These are phyloP conservation scores for Helotiales sp. DNA, from an alignment of 2,329 filamentous ascomycete genomes.

Conservation along the genomic window DNA sequence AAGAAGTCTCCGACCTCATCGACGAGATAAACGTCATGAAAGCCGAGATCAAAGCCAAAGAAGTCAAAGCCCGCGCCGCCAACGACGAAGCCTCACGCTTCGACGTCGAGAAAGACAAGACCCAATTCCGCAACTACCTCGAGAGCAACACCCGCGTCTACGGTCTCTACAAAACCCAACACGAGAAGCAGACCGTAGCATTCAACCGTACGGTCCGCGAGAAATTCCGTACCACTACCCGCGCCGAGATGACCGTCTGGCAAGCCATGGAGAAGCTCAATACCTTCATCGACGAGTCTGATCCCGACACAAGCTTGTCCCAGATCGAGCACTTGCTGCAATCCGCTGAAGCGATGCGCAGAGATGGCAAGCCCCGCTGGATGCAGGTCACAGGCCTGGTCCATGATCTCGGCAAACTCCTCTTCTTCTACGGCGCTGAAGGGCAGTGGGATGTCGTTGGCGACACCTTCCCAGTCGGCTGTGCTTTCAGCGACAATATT, in stretches of 20 bases:
- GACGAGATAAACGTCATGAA: conserved; percentile 62
- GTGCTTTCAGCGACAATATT: conserved; percentile 74
- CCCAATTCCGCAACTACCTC: conserved; percentile 81
- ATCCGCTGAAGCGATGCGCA: conserved; percentile 85
- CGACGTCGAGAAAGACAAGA: conserved; percentile 78
- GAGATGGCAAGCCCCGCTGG: conserved; percentile 82
- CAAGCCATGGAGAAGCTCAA: conserved; percentile 92
- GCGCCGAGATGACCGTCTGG: conserved; percentile 81
- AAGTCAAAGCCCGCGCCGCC: conserved; percentile 40
- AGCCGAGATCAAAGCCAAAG: conserved; percentile 41
- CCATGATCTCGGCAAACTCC: conserved; percentile 80
- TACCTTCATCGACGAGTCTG: conserved; percentile 87
- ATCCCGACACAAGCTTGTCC: conserved; percentile 84
- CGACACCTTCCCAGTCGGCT: conserved; percentile 81
- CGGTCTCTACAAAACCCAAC: conserved; percentile 79
- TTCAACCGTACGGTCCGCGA: conserved; percentile 85
- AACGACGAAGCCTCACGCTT: conserved; percentile 65
- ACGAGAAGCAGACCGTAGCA: conserved; percentile 74
- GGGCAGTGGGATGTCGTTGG: conserved; percentile 95
- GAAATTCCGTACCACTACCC: conserved; percentile 67
- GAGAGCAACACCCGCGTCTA: conserved; percentile 84
- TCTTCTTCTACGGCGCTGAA: conserved; percentile 80
- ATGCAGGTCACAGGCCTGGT: conserved; percentile 80
- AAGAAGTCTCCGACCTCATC: conserved; percentile 53
- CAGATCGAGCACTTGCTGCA: conserved; percentile 92